Evolutionary conservation across 108 stramenopile genomes (phyloP).

Genomic region (Aurantiochytrium sp.): DNA sequence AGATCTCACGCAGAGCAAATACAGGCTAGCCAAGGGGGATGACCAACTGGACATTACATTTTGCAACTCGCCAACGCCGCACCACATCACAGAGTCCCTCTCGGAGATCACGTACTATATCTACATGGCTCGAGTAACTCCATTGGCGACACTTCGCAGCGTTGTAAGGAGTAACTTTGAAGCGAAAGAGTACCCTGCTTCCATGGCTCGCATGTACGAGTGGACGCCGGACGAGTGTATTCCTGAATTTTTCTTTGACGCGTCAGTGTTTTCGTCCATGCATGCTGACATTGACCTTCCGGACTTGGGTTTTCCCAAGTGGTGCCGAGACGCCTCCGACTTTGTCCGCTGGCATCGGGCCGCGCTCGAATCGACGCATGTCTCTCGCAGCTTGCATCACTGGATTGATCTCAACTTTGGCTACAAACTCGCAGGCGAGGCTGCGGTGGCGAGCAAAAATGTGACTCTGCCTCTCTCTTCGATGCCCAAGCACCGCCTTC

Average conservation of each 20-base stretch:
- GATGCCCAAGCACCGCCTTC: not conserved
- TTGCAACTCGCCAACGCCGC: constrained; percentile 43
- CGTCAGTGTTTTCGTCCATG: constrained; percentile 42
- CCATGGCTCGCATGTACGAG: constrained; percentile 51
- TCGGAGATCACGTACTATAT: constrained; percentile 62
- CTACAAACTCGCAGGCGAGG: constrained; percentile 41
- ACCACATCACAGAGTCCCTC: constrained; percentile 60
- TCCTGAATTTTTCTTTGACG: constrained; percentile 54
- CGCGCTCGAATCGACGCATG: constrained; percentile 44
- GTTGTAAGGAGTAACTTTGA: constrained; percentile 56
- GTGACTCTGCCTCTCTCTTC: constrained; percentile 32
- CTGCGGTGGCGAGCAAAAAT: constrained; percentile 56
- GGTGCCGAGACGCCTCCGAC: constrained; percentile 19
- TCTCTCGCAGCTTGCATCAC: constrained; percentile 46
- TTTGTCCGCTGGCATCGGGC: constrained; percentile 23
- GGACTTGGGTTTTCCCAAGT: constrained; percentile 38
- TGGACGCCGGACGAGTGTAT: constrained; percentile 70
- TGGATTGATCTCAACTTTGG: constrained; percentile 68
- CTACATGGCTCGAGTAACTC: constrained; percentile 50
- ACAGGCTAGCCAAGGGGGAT: constrained; percentile 60
- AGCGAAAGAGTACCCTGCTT: constrained; percentile 58
- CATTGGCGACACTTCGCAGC: constrained; percentile 35
- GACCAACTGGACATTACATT: constrained; percentile 61
- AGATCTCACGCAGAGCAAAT: constrained; percentile 54
- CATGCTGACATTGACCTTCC: constrained; percentile 39